These are phyloP conservation scores for Tetrapisispora namnaoensis DNA, from an alignment of 805 yeast species.

Conservation along the genomic window DNA sequence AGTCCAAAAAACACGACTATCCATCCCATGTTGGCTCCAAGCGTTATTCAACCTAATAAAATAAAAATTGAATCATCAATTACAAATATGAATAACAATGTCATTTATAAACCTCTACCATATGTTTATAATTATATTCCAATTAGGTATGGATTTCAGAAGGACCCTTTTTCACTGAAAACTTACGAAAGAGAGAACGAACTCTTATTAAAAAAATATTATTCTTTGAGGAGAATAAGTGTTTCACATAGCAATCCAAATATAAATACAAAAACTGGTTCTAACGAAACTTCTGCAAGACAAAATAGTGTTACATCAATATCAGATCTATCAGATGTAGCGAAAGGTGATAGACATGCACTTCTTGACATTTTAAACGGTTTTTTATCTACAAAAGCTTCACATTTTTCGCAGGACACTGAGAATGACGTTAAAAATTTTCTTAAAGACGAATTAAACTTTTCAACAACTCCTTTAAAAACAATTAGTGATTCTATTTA, in stretches of 20 bases:
- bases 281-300: neutral
- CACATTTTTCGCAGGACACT: neutral
- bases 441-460: neutral
- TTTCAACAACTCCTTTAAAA: neutral
- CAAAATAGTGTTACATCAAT: neutral
- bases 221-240: constrained; percentile 4
- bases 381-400: neutral
- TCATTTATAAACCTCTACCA: constrained; percentile 1
- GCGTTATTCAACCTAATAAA: neutral
- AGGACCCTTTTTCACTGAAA: neutral
- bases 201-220: constrained; percentile 10
- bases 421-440: neutral
- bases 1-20: neutral
- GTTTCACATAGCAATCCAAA: neutral
- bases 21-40: neutral
- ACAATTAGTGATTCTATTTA: neutral
- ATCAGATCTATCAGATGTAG: neutral
- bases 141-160: neutral
- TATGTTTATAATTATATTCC: constrained; percentile 12
- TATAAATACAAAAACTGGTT: neutral
- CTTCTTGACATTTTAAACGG: neutral
- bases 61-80: neutral
- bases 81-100: neutral
- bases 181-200: constrained; percentile 7
- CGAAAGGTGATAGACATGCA: neutral